These are phyloP conservation scores for Gracilaria gracilis DNA, from an alignment of 23 red algal genomes.

Conservation along the genomic window DNA sequence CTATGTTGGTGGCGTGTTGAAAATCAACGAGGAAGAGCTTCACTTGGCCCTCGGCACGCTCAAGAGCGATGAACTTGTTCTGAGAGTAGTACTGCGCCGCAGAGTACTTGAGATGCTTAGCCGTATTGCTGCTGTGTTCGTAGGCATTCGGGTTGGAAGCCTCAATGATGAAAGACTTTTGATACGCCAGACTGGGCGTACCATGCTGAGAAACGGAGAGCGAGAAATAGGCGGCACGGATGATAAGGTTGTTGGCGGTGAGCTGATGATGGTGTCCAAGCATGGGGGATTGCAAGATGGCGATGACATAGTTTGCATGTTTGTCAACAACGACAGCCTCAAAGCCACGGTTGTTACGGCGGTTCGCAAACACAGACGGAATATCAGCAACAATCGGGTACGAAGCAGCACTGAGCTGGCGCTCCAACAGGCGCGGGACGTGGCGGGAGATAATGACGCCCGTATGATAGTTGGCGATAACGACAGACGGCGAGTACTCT, in stretches of 20 bases:
- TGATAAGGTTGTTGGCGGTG: constrained; percentile 58
- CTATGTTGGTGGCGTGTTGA: constrained; percentile 48
- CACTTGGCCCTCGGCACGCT: constrained; percentile 66
- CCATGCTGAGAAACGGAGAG: constrained; percentile 6
- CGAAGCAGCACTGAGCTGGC: not conserved
- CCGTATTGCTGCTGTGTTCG: constrained; percentile 12
- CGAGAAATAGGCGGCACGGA: constrained; percentile 55
- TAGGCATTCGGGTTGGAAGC: constrained; percentile 42
- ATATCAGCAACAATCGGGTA: constrained; percentile 57
- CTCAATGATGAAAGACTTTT: constrained; percentile 61
- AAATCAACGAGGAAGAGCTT: constrained; percentile 73
- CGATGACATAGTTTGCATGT: constrained; percentile 47
- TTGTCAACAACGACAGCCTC: constrained; percentile 69
- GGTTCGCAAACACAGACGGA: constrained; percentile 51
- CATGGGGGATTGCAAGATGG: constrained; percentile 72
- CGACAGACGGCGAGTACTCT: constrained; percentile 78
- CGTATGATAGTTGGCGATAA: constrained; percentile 42
- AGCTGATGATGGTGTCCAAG: constrained; percentile 14
- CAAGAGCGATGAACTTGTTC: constrained; percentile 61
- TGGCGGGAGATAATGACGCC: constrained; percentile 63
- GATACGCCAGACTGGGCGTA: constrained; percentile 27
- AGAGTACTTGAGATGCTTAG: constrained; percentile 63
- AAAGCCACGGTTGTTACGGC: constrained; percentile 75
- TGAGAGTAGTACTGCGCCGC: constrained; percentile 31
- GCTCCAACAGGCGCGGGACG: constrained; percentile 44